Evolutionary conservation across 2,329 filamentous ascomycete genomes (phyloP).

Genomic region (Trichophyton equinum): DNA sequence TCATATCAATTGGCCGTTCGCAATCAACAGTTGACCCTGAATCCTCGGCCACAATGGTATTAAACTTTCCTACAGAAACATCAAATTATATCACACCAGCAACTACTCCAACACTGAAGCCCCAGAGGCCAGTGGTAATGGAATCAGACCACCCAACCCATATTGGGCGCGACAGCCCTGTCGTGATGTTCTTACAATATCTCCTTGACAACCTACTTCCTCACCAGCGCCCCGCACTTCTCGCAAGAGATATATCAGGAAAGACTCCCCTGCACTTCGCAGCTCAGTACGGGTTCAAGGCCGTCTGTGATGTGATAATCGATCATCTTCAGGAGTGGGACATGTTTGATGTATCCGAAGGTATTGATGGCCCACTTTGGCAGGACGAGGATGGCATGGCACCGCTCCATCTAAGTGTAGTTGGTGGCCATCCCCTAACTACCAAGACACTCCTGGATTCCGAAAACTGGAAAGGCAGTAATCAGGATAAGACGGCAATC

Average conservation of each 20-base stretch:
- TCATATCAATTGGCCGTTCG: constrained; percentile 79
- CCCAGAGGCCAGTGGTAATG: constrained; percentile 50
- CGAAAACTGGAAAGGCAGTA: constrained; percentile 60
- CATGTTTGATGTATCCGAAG: constrained; percentile 69
- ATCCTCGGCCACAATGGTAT: constrained; percentile 40
- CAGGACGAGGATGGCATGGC: constrained; percentile 87
- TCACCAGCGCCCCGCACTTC: constrained; percentile 54
- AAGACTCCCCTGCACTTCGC: constrained; percentile 26
- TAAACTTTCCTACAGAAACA: constrained; percentile 41
- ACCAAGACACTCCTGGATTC: constrained; percentile 69
- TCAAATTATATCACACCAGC: constrained; percentile 70
- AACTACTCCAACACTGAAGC: constrained; percentile 51
- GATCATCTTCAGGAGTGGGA: constrained; percentile 80
- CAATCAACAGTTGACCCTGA: constrained; percentile 45
- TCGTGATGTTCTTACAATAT: constrained; percentile 53
- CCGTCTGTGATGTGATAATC: constrained; percentile 80
- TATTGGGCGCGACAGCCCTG: constrained; percentile 57
- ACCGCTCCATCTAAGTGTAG: constrained; percentile 81
- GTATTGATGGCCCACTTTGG: constrained; percentile 79
- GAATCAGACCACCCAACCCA: constrained; percentile 52
- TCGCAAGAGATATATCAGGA: constrained; percentile 20
- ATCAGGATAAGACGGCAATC: constrained; percentile 49
- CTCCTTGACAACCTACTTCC: constrained; percentile 56
- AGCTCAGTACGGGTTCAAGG: constrained; percentile 84
- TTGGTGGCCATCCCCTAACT: constrained; percentile 78